Evolutionary conservation across 2,329 filamentous ascomycete species (phyloP).

Genomic region (Parastagonospora avenae): DNA sequence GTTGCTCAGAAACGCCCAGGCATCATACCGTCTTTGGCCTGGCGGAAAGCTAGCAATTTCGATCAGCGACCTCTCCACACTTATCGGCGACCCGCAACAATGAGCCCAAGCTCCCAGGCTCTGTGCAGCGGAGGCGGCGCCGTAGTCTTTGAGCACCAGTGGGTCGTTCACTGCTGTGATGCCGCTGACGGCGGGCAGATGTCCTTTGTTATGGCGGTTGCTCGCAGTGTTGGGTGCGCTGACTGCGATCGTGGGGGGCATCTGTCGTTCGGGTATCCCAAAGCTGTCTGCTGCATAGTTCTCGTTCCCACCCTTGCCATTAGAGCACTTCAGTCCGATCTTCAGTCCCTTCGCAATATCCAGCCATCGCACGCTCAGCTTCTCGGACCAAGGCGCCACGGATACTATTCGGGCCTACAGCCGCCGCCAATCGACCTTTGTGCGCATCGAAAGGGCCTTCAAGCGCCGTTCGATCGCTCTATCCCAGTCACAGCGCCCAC

Average conservation of each 20-base stretch:
- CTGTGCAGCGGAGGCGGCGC: neutral
- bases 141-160: neutral
- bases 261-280: too few relatives aligned
- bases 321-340: neutral
- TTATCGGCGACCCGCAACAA: neutral
- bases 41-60: neutral
- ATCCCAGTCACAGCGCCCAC: slow-evolving; percentile 14
- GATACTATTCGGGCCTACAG: slow-evolving; percentile 10
- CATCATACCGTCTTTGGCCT: slow-evolving; percentile 6
- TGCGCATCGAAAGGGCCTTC: slow-evolving; percentile 11
- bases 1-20: slow-evolving; percentile 10
- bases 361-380: slow-evolving; percentile 9
- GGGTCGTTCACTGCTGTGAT: neutral
- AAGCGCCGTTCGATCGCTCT: slow-evolving; percentile 2
- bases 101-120: too few relatives aligned
- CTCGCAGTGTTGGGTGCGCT: neutral
- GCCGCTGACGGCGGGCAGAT: too few relatives aligned
- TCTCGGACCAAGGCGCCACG: slow-evolving; percentile 5
- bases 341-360: neutral
- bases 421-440: slow-evolving; percentile 15
- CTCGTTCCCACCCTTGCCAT: neutral
- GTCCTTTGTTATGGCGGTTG: neutral
- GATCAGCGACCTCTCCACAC: neutral
- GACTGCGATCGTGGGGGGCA: too few relatives aligned
- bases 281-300: neutral